Percentiles rank a stretch among this genome's conserved stretches.
These are phyloP conservation scores for Boechera stricta DNA, from an alignment of 345 rosid genomes.

Conservation along the genomic window DNA sequence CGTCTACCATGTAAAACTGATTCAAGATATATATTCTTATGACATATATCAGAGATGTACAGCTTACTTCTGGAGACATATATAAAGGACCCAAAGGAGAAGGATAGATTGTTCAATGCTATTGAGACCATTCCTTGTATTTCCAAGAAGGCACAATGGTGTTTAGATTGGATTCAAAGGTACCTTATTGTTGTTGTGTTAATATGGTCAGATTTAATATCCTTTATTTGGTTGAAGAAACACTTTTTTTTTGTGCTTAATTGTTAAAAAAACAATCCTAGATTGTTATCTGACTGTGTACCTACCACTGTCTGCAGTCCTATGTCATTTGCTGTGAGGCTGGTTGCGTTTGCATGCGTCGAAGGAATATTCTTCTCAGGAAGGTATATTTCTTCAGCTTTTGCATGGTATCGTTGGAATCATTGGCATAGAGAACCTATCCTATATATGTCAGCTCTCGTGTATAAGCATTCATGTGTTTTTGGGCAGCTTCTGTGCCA, in stretches of 20 bases:
- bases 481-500: slow-evolving; percentile 81
- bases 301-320: slow-evolving; percentile 56
- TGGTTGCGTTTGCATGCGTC: slow-evolving; percentile 87
- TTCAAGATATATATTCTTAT: slow-evolving; percentile 14
- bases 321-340: slow-evolving; percentile 72
- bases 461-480: slow-evolving; percentile 23
- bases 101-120: slow-evolving; percentile 84
- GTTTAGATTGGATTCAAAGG: slow-evolving; percentile 84
- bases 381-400: slow-evolving; percentile 55
- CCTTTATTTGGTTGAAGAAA: slow-evolving; percentile 4
- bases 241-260: neutral
- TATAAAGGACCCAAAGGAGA: slow-evolving; percentile 82
- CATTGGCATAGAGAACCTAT: neutral
- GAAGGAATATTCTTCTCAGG: slow-evolving; percentile 97
- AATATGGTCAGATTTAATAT: neutral
- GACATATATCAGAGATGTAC: slow-evolving; percentile 71
- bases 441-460: neutral
- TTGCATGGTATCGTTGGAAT: neutral
- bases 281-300: neutral
- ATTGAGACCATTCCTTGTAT: slow-evolving; percentile 83
- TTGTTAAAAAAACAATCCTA: neutral
- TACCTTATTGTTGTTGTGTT: slow-evolving; percentile 25
- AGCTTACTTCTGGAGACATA: slow-evolving; percentile 91
- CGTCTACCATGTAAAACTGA: slow-evolving; percentile 24
- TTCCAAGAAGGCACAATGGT: slow-evolving; percentile 83